These are phyloP conservation scores for Bromus sterilis DNA, from an alignment of 176 grass and related monocot genomes.

Conservation along the genomic window DNA sequence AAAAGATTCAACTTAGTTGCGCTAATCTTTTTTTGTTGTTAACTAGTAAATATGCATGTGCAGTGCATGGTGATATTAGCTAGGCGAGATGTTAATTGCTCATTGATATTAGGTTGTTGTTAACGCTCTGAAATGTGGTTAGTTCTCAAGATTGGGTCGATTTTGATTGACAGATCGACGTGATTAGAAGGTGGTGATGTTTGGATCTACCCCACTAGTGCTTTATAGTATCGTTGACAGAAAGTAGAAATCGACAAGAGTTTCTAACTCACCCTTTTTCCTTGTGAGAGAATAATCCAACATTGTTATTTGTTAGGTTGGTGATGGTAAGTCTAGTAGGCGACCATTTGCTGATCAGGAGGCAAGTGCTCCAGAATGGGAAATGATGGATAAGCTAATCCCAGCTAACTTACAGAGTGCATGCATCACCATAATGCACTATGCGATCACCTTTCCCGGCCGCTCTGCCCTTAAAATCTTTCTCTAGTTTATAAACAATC, in stretches of 20 bases:
- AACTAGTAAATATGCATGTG: no score
- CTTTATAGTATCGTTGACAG: not conserved
- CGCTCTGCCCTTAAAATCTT: not conserved
- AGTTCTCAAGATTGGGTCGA: not conserved
- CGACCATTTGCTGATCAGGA: not conserved
- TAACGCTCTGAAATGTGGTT: not conserved
- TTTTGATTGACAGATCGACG: no score
- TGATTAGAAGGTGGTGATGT: no score
- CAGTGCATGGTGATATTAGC: no score
- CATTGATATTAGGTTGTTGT: not conserved
- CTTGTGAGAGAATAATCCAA: not conserved
- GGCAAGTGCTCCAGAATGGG: not conserved
- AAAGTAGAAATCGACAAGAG: not conserved
- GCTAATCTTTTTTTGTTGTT: not conserved
- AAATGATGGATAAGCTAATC: not conserved
- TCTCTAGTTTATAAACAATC: not conserved
- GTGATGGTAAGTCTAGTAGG: not conserved
- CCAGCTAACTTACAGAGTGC: not conserved
- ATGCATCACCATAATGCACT: not conserved
- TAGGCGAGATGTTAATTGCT: no score
- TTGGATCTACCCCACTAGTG: no score
- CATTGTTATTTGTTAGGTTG: not conserved
- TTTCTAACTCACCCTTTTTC: not conserved
- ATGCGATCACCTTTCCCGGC: not conserved
- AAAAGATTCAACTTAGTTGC: no score